A percentile compares a stretch with the other conserved stretches of the same genome.
phyloP scores from a whole-genome alignment of 2,329 filamentous ascomycete genomes.

The Sclerotiophoma versabilis region DNA sequence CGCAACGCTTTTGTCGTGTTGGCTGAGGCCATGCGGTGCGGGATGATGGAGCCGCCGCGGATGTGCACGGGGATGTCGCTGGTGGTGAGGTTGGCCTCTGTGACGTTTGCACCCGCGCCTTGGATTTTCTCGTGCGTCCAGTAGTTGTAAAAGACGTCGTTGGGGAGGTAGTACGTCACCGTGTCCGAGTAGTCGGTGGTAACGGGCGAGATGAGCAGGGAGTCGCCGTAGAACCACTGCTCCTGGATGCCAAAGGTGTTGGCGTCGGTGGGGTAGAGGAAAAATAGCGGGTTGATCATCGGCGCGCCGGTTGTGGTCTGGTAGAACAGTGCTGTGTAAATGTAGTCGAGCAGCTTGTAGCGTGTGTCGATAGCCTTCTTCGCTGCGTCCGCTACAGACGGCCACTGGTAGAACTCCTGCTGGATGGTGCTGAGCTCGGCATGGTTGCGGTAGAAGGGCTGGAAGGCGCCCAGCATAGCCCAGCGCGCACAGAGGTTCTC shows the following conservation, averaged over 20 bases:
- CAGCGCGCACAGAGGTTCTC: slow-evolving; percentile 77
- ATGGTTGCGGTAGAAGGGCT: slow-evolving; percentile 79
- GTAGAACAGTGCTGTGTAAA: slow-evolving; percentile 74
- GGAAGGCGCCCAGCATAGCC: slow-evolving; percentile 75
- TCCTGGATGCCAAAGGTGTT: slow-evolving; percentile 61
- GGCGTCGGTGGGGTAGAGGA: slow-evolving; percentile 67
- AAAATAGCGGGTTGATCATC: slow-evolving; percentile 74
- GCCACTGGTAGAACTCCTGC: slow-evolving; percentile 79
- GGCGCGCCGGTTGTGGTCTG: slow-evolving; percentile 69
- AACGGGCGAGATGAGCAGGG: slow-evolving; percentile 65
- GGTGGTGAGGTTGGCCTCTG: slow-evolving; percentile 54
- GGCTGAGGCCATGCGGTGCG: slow-evolving; percentile 61
- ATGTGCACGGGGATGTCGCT: slow-evolving; percentile 72
- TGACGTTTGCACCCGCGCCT: slow-evolving; percentile 56
- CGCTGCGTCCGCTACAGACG: slow-evolving; percentile 67
- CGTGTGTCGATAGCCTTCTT: slow-evolving; percentile 73
- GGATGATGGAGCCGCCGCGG: slow-evolving; percentile 70
- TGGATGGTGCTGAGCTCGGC: slow-evolving; percentile 60
- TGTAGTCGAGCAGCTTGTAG: slow-evolving; percentile 80
- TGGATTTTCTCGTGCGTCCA: slow-evolving; percentile 59
- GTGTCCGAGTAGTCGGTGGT: slow-evolving; percentile 59
- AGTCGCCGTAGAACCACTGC: slow-evolving; percentile 67
- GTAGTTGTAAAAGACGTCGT: slow-evolving; percentile 68
- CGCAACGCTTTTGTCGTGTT: slow-evolving; percentile 71
- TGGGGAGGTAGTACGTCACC: slow-evolving; percentile 63